These are phyloP conservation scores for Backusella tarrabulga DNA, from an alignment of 192 early-diverging fungal species.

Conservation along the genomic window DNA sequence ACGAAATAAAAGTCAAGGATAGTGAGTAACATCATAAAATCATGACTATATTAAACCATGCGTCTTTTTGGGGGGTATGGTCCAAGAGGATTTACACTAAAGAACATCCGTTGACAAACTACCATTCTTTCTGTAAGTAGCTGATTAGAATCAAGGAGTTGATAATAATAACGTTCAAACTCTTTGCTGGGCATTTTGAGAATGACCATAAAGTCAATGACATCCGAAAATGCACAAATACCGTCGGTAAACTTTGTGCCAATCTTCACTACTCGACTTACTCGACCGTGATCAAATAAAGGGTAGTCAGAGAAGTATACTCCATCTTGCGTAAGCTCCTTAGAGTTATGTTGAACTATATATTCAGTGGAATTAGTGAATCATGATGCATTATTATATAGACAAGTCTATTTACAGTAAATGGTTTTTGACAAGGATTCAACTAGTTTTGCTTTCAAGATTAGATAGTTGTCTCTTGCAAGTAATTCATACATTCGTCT, in stretches of 20 bases:
- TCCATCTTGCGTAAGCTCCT: neutral
- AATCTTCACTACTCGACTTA: neutral
- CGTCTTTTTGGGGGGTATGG: neutral
- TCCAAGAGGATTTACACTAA: neutral
- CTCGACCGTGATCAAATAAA: neutral
- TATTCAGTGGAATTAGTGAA: neutral
- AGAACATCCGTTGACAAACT: neutral
- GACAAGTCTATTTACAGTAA: neutral
- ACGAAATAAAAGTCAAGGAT: neutral
- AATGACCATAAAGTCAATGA: neutral
- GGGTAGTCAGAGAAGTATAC: neutral
- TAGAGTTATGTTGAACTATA: neutral
- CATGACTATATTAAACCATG: neutral
- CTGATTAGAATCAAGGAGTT: neutral
- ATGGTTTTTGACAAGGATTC: neutral
- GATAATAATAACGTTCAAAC: neutral
- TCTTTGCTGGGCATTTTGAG: neutral
- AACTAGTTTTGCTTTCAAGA: neutral
- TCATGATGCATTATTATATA: neutral
- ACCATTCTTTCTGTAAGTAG: neutral
- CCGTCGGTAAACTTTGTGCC: neutral
- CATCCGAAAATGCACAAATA: neutral
- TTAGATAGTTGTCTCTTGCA: neutral
- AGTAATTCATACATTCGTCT: constrained; percentile 4
- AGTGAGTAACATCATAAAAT: neutral